phyloP scores from a whole-genome alignment of 164 flowering plant genomes.

The Euptelea pleiosperma region DNA sequence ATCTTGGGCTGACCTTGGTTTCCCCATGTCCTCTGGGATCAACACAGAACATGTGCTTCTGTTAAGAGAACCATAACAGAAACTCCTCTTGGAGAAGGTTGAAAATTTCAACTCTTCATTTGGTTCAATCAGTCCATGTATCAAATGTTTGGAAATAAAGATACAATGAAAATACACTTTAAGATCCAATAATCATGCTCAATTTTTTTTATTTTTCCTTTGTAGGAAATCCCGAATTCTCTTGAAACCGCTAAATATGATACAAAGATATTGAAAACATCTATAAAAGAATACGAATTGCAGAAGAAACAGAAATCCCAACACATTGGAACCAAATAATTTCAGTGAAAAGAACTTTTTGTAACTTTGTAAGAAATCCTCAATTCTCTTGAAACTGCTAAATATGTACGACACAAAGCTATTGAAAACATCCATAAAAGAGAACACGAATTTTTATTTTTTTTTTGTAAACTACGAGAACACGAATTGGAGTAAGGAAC shows the following conservation, averaged over 20 bases:
- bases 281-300: background rate
- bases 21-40: conserved; percentile 44
- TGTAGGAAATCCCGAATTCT: too few species aligned
- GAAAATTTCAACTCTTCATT: conserved; percentile 1
- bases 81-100: conserved; percentile 14
- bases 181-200: background rate
- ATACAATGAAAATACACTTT: background rate
- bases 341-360: too few species aligned
- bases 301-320: background rate
- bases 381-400: too few species aligned
- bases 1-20: conserved; percentile 31
- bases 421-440: too few species aligned
- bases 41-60: conserved; percentile 15
- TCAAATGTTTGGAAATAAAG: background rate
- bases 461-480: too few species aligned
- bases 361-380: too few species aligned
- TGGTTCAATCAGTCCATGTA: background rate
- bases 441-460: too few species aligned
- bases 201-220: too few species aligned
- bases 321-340: background rate
- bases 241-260: too few species aligned
- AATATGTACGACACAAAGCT: too few species aligned
- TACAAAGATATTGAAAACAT: background rate
- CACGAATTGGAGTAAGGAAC: background rate
- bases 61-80: conserved; percentile 9